Evolutionary conservation across 2,329 filamentous ascomycete species (phyloP).

Genomic region (Trematosphaeria pertusa): DNA sequence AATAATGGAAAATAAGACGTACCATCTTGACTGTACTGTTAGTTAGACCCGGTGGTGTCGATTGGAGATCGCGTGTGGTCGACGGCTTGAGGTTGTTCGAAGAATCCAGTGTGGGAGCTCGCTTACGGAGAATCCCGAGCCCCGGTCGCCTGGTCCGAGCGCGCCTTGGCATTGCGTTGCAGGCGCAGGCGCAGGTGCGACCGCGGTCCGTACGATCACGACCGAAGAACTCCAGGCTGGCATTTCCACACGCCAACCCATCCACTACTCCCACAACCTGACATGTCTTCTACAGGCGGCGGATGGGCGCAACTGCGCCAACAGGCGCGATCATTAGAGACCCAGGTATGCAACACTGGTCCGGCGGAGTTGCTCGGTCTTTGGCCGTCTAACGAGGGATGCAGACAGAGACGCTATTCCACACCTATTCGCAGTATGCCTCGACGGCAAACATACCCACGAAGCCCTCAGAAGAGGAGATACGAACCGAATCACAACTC

Average conservation of each 20-base stretch:
- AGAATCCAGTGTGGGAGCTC: constrained; percentile 13
- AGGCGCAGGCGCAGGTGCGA: constrained; percentile 19
- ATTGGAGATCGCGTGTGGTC: constrained; percentile 49
- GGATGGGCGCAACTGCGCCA: constrained; percentile 94
- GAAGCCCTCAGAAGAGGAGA: constrained; percentile 86
- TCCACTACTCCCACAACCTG: constrained; percentile 2
- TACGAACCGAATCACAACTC: constrained; percentile 78
- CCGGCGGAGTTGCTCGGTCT: constrained; percentile 20
- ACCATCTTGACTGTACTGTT: constrained; percentile 49
- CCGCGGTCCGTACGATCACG: constrained; percentile 12
- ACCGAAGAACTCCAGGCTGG: constrained; percentile 6
- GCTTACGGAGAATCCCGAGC: constrained; percentile 23
- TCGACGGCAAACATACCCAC: constrained; percentile 78
- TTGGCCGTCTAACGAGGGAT: constrained; percentile 29
- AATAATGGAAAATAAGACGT: constrained; percentile 32
- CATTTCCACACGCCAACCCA: constrained; percentile 4
- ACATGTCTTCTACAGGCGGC: constrained; percentile 50
- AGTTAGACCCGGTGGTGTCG: constrained; percentile 44
- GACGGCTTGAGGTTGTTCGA: constrained; percentile 25
- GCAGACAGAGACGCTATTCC: constrained; percentile 84
- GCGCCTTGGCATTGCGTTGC: constrained; percentile 31
- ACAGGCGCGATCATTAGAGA: constrained; percentile 86
- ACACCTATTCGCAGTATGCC: constrained; percentile 90
- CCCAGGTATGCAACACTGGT: constrained; percentile 68
- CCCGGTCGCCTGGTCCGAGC: constrained; percentile 16